Evolutionary conservation across 805 yeast genomes (phyloP), one percentile per base, ranked within the genome.

Genomic region (Spathaspora arborariae): DNA sequence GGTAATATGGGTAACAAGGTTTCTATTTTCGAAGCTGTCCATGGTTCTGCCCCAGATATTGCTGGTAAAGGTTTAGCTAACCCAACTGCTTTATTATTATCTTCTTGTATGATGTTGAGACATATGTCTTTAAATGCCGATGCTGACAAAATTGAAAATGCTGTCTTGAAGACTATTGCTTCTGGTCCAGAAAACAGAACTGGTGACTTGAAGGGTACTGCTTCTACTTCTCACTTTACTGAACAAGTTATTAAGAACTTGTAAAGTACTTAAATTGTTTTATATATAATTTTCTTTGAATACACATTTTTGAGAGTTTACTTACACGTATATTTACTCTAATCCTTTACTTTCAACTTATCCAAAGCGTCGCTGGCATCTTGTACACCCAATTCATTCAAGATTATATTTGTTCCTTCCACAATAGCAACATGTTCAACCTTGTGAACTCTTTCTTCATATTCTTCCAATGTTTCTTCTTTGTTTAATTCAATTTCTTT

Each of bases 1-100:
- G 99, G 97, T 70, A 94, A 94, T 83, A 94, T 94, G 91, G 99
- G 99, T 78, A 88, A 89, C 79, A 85, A 88, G 69, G 96, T 92
- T 54, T 89, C 97, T 47, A 92, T 94, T 68, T 94, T 94, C 70
- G 99, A 94, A 82, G 99, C 99, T 55, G 99, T 94, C 64, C 99
- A 94, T 72, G 99, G 99, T 70, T 91, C 98, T 49, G 99, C 99
- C 54, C 99, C 99, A 60, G 99, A 94, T 71, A 94, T 94, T 64
- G 98, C 98, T 53, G 99, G 99, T 66, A 89, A 94, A 80, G 95
- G 96, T 67, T 82, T 88, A 68, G 99, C 99, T 55, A 94, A 94
- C 83, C 99, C 99, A 76, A 94, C 99, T 51, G 99, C 99, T 48
- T 75, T 94, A 66, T 79, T 94, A 68, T 80, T 94, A 67, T 89